A percentile compares a stretch with the other conserved stretches of the same genome.
phyloP scores from a whole-genome alignment of 106 monocot genomes.

The Allium cepa region DNA sequence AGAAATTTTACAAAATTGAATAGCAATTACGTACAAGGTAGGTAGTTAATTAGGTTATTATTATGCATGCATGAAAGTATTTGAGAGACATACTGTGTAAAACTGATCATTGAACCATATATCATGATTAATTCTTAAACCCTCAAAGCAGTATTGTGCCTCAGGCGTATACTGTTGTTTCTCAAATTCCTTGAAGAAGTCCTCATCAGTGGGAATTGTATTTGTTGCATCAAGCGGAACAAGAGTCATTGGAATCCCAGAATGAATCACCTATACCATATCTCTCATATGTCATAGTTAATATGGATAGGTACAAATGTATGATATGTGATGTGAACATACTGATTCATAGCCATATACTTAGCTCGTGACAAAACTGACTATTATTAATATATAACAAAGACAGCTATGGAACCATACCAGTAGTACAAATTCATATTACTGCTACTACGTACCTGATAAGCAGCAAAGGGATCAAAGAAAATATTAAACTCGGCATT shows the following conservation, averaged over 20 bases:
- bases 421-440: too few relatives aligned
- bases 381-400: too few relatives aligned
- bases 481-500: conserved; percentile 91
- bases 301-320: too few relatives aligned
- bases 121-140: conserved; percentile 47
- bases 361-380: too few relatives aligned
- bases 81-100: conserved; percentile 34
- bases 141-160: conserved; percentile 65
- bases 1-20: too few relatives aligned
- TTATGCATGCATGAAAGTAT: background rate
- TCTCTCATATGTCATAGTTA: too few relatives aligned
- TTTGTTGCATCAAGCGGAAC: conserved; percentile 89
- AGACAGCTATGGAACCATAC: too few relatives aligned
- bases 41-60: too few relatives aligned
- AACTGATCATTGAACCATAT: conserved; percentile 51
- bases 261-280: conserved; percentile 63
- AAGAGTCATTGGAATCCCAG: conserved; percentile 76
- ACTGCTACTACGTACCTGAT: conserved; percentile 42
- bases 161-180: conserved; percentile 48
- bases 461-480: conserved; percentile 87
- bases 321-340: too few relatives aligned
- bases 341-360: too few relatives aligned
- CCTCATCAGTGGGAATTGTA: conserved; percentile 55
- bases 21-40: too few relatives aligned
- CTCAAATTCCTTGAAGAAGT: conserved; percentile 55